Conservation (phyloP, 257 asterid genomes). For the Fraxinus anomala region DNA sequence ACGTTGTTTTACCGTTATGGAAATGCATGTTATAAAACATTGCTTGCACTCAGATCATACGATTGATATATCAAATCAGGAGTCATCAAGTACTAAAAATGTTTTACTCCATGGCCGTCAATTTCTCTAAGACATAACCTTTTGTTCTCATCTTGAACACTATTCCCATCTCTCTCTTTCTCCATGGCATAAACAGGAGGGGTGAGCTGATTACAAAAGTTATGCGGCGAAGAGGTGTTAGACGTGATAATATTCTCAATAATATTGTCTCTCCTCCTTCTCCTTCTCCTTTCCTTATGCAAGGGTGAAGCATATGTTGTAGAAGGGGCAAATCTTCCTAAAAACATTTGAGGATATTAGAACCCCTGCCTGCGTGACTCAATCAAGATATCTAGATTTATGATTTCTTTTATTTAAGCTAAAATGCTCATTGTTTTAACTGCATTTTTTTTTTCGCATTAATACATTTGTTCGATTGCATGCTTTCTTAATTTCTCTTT, state of each 20-base stretch:
- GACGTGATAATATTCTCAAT: background rate
- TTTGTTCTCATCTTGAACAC: background rate
- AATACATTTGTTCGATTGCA: background rate
- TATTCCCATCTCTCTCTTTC: background rate
- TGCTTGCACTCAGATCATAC: background rate
- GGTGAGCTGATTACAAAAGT: background rate
- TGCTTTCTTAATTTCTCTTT: background rate
- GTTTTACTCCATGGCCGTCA: background rate
- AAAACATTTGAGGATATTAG: background rate
- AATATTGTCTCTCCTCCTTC: background rate
- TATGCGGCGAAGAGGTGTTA: background rate
- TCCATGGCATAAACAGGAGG: background rate
- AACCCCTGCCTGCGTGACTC: background rate
- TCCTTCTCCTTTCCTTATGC: background rate
- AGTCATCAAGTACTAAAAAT: background rate
- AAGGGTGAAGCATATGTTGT: background rate
- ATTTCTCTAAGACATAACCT: background rate
- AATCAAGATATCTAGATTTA: too few relatives aligned
- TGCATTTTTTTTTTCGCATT: background rate
- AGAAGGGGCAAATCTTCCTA: background rate
- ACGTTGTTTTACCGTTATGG: background rate
- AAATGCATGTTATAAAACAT: background rate
- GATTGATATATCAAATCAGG: background rate
- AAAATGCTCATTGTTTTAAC: too few relatives aligned
- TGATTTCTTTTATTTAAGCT: too few relatives aligned